Conservation (phyloP, 352 stramenopile species). For the Globisporangium nunn region DNA sequence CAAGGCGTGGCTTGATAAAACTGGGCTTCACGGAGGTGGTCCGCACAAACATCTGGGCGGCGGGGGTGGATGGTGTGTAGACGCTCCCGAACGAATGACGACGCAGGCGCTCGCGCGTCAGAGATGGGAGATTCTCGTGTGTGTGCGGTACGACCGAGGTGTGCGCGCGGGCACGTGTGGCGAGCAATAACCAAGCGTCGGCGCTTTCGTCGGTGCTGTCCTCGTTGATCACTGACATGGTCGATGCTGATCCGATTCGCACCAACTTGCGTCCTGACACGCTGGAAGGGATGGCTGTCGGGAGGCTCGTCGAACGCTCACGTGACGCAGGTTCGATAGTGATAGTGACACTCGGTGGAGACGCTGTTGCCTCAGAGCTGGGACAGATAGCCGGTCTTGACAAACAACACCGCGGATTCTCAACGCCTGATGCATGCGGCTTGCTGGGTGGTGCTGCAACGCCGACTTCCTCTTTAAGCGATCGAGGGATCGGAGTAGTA, state of each 20-base stretch:
- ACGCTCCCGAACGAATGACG: background rate
- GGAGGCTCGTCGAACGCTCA: background rate
- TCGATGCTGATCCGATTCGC: background rate
- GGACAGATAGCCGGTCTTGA: too few relatives aligned
- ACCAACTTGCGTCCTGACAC: background rate
- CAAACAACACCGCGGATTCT: background rate
- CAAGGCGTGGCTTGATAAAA: conserved; percentile 5
- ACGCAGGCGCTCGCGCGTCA: background rate
- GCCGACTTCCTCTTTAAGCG: background rate
- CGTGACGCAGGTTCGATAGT: background rate
- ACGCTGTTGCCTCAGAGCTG: too few relatives aligned
- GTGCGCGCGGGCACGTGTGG: background rate
- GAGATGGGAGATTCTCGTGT: background rate
- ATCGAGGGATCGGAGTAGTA: background rate
- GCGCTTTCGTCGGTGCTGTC: background rate
- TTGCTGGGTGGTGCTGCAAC: background rate
- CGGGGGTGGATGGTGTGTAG: background rate
- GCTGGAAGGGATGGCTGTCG: background rate
- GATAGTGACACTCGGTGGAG: background rate
- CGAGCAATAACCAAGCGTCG: background rate
- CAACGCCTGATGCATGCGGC: background rate
- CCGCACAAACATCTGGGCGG: background rate
- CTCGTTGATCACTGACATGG: background rate
- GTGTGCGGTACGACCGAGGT: background rate
- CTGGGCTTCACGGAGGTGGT: conserved; percentile 2